Evolutionary conservation across 1,139 yeast species (phyloP).

Genomic region (Kodamaea sp.): DNA sequence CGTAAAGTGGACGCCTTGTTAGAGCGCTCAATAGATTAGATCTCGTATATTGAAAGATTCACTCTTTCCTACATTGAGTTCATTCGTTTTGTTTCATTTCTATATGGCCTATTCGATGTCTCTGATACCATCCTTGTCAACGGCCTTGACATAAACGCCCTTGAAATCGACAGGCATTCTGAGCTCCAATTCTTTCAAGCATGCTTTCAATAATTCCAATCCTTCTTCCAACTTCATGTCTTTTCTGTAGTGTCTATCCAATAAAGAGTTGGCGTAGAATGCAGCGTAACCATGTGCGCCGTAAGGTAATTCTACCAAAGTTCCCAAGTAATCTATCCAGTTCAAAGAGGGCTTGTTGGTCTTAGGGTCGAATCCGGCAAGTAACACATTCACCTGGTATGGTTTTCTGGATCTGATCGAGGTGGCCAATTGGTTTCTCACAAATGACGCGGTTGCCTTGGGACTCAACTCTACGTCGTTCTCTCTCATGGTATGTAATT

Average conservation of each 20-base stretch:
- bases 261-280: conserved; percentile 83
- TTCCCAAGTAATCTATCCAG: conserved; percentile 94
- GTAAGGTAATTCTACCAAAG: conserved; percentile 87
- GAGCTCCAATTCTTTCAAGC: conserved; percentile 75
- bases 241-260: conserved; percentile 86
- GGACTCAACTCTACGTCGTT: conserved; percentile 76
- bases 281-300: conserved; percentile 98
- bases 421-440: conserved; percentile 84
- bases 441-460: conserved; percentile 82
- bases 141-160: conserved; percentile 79
- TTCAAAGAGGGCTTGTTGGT: conserved; percentile 66
- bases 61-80: no score
- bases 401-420: conserved; percentile 89
- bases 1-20: no score
- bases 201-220: conserved; percentile 64
- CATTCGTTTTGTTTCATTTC: no score
- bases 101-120: conserved; percentile 45
- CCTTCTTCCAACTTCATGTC: conserved; percentile 84
- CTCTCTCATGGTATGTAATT: conserved; percentile 84
- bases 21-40: no score
- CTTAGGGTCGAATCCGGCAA: conserved; percentile 81
- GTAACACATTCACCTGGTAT: conserved; percentile 84
- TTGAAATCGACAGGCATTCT: conserved; percentile 97
- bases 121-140: conserved; percentile 72
- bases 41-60: no score